Conservation (phyloP, 2,329 filamentous ascomycete genomes). For the Nigrospora osmanthi region DNA sequence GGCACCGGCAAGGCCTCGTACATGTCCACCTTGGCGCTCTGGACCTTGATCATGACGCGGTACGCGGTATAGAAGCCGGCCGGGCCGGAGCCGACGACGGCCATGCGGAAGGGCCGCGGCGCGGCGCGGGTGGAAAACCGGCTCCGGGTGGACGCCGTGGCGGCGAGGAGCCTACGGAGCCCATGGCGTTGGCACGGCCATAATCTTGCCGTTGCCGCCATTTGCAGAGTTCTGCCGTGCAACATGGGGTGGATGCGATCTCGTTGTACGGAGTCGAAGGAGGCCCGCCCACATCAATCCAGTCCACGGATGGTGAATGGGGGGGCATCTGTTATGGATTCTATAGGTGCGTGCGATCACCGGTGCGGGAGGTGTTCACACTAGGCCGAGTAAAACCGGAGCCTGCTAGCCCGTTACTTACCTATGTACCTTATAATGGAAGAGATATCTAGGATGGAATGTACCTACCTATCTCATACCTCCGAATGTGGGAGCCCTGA, state of each 20-base stretch:
- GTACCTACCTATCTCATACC: no score
- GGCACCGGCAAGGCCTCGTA: conserved; percentile 91
- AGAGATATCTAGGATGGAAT: no score
- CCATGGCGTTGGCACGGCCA: conserved; percentile 12
- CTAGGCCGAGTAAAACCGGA: background rate
- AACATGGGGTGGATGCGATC: no score
- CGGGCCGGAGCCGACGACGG: conserved; percentile 86
- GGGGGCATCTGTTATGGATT: no score
- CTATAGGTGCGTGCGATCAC: no score
- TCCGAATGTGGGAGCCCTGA: no score
- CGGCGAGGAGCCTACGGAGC: no score
- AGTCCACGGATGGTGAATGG: no score
- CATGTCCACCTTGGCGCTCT: conserved; percentile 78
- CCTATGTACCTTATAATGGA: no score
- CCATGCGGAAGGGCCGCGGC: conserved; percentile 62
- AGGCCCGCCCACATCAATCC: no score
- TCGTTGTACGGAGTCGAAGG: no score
- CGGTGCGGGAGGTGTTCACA: no score
- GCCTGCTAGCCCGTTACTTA: background rate
- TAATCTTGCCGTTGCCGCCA: conserved; percentile 14
- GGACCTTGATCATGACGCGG: conserved; percentile 69
- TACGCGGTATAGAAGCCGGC: conserved; percentile 95
- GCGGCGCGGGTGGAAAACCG: conserved; percentile 14
- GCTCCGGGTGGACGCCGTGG: conserved; percentile 2
- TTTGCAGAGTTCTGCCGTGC: conserved; percentile 1